Percentiles rank a stretch among this genome's conserved stretches.
Conservation (phyloP, 1,284 basidiomycete genomes). For the Fomitopsis schrenkii region DNA sequence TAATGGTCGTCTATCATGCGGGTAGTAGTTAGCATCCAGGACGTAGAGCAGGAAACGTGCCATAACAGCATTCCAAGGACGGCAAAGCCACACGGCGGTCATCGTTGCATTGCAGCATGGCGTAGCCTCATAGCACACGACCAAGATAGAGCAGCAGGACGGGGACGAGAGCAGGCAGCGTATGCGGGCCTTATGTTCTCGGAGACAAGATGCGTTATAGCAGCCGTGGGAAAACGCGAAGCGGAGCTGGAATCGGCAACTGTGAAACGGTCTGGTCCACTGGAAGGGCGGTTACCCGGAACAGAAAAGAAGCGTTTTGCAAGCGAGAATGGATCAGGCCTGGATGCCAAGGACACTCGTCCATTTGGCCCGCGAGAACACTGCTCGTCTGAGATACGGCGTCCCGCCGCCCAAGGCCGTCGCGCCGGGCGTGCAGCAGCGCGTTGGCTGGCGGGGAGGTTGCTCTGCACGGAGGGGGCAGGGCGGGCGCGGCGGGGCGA, state of each 20-base stretch:
- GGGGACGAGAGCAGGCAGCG: neutral
- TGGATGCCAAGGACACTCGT: slow-evolving; percentile 4
- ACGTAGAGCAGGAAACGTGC: neutral
- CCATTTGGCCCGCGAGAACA: neutral
- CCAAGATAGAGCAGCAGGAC: neutral
- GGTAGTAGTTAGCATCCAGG: neutral
- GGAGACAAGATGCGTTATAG: neutral
- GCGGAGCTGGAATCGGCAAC: neutral
- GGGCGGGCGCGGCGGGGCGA: neutral
- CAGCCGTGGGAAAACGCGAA: slow-evolving; percentile 3
- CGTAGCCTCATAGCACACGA: neutral
- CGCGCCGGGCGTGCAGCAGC: neutral
- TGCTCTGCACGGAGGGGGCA: neutral
- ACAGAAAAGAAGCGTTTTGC: slow-evolving; percentile 19
- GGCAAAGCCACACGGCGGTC: neutral
- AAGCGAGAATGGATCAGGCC: slow-evolving; percentile 16
- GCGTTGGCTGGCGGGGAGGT: neutral
- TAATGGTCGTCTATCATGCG: neutral
- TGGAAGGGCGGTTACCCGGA: slow-evolving; percentile 20
- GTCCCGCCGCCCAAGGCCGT: neutral
- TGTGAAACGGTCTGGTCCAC: slow-evolving; percentile 4
- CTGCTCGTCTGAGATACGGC: neutral
- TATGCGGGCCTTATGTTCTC: neutral
- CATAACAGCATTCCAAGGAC: neutral
- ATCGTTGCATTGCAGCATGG: neutral